These are phyloP conservation scores for Ustilago curta DNA, from an alignment of 1,284 basidiomycete species.

Conservation along the genomic window DNA sequence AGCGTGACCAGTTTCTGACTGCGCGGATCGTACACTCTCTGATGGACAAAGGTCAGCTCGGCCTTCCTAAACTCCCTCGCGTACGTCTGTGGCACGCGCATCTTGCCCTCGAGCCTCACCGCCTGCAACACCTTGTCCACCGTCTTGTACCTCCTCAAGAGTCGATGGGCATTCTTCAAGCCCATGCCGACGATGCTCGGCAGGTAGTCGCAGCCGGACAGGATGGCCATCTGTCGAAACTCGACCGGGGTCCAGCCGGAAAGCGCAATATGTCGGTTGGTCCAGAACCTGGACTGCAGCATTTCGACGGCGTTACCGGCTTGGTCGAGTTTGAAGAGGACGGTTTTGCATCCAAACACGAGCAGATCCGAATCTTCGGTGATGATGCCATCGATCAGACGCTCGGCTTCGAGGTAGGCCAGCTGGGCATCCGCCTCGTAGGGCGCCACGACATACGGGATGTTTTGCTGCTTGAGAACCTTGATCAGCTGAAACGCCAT, in stretches of 20 bases:
- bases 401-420: conserved; percentile 86
- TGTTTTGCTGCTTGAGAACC: conserved; percentile 71
- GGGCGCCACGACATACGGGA: conserved; percentile 88
- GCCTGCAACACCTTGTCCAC: conserved; percentile 86
- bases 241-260: conserved; percentile 88
- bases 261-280: conserved; percentile 81
- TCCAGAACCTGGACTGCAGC: conserved; percentile 80
- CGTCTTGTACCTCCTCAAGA: conserved; percentile 86
- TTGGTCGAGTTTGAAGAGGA: conserved; percentile 67
- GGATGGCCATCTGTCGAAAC: conserved; percentile 94
- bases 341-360: conserved; percentile 89
- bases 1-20: conserved; percentile 51
- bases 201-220: conserved; percentile 95
- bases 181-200: conserved; percentile 70
- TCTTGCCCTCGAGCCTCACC: conserved; percentile 85
- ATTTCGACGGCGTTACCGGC: conserved; percentile 81
- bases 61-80: conserved; percentile 77
- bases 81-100: conserved; percentile 78
- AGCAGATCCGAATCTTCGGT: conserved; percentile 98
- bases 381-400: conserved; percentile 89
- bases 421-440: conserved; percentile 99
- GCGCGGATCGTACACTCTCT: conserved; percentile 87
- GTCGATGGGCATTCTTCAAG: conserved; percentile 85
- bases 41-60: conserved; percentile 93
- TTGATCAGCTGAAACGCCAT: conserved; percentile 99